Percentiles rank a stretch among this genome's conserved stretches.
Conservation (phyloP, 306 rosid species). For the Vigna angularis region DNA sequence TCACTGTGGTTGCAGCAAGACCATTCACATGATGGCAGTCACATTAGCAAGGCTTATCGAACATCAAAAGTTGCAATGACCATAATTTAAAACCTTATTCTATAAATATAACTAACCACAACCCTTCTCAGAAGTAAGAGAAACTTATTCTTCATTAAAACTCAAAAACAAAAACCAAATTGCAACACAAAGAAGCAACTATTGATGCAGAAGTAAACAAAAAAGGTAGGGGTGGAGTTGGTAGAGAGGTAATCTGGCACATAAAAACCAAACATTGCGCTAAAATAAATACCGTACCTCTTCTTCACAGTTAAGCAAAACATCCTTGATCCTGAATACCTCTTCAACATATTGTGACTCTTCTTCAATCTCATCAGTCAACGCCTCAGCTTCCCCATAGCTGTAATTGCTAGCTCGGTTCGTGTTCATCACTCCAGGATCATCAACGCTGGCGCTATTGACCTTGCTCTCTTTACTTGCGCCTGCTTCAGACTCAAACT, state of each 20-base stretch:
- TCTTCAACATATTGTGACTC: constrained; percentile 65
- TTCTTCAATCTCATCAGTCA: constrained; percentile 86
- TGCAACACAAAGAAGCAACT: constrained; percentile 26
- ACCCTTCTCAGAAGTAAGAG: constrained; percentile 5
- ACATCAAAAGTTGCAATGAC: background rate
- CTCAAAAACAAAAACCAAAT: background rate
- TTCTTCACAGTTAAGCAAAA: constrained; percentile 51
- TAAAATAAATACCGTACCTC: constrained; percentile 47
- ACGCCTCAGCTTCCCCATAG: constrained; percentile 84
- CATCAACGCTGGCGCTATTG: constrained; percentile 61
- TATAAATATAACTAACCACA: background rate
- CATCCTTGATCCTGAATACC: constrained; percentile 75
- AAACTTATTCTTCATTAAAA: constrained; percentile 3
- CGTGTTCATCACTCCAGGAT: constrained; percentile 53
- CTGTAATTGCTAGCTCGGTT: constrained; percentile 64
- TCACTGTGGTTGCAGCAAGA: background rate
- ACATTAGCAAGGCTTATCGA: background rate
- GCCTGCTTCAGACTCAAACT: constrained; percentile 60
- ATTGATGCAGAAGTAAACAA: constrained; percentile 4
- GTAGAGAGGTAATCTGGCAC: background rate
- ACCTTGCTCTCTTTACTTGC: constrained; percentile 89
- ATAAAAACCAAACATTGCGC: background rate
- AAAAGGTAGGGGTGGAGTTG: background rate
- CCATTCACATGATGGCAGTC: no score
- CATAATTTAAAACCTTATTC: background rate